Conservation (phyloP, 352 stramenopile species). For the Halophytophthora batemanensis region DNA sequence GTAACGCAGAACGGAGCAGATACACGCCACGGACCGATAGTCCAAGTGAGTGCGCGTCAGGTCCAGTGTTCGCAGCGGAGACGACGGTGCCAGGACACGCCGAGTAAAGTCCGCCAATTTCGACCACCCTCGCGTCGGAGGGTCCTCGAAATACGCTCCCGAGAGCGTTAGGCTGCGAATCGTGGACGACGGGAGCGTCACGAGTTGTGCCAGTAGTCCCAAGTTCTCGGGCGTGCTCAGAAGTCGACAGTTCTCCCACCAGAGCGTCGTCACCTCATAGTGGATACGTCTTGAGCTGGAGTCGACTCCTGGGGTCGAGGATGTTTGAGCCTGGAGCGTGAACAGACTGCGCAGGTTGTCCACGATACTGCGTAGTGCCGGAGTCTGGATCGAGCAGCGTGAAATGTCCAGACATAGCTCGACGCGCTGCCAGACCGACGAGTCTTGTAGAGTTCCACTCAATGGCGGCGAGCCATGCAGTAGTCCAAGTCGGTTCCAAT, state of each 20-base stretch:
- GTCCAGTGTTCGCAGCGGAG: conserved; percentile 25
- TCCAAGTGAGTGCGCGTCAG: conserved; percentile 17
- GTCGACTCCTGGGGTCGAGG: not conserved
- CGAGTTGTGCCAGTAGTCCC: conserved; percentile 9
- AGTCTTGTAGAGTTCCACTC: not conserved
- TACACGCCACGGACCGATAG: conserved; percentile 9
- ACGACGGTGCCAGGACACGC: conserved; percentile 12
- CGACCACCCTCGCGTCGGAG: conserved; percentile 9
- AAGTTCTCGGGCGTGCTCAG: conserved; percentile 16
- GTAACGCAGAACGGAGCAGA: conserved; percentile 32
- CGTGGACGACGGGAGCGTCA: conserved; percentile 17
- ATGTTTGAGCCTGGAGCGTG: not conserved
- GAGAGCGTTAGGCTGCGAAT: conserved; percentile 16
- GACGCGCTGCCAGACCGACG: conserved; percentile 2
- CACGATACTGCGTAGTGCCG: conserved; percentile 14
- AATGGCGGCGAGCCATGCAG: not conserved
- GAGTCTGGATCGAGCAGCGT: conserved; percentile 12
- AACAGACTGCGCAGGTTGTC: conserved; percentile 9
- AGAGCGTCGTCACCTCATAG: conserved; percentile 18
- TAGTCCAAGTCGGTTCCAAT: conserved; percentile 9
- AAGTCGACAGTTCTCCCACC: conserved; percentile 20
- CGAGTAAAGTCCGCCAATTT: conserved; percentile 16
- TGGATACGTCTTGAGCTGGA: conserved; percentile 1
- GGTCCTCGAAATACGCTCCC: conserved; percentile 17
- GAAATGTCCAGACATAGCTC: conserved; percentile 17